Evolutionary conservation across 768 basidiomycete genomes (phyloP).

Genomic region (Chlorophyllum brunneum): DNA sequence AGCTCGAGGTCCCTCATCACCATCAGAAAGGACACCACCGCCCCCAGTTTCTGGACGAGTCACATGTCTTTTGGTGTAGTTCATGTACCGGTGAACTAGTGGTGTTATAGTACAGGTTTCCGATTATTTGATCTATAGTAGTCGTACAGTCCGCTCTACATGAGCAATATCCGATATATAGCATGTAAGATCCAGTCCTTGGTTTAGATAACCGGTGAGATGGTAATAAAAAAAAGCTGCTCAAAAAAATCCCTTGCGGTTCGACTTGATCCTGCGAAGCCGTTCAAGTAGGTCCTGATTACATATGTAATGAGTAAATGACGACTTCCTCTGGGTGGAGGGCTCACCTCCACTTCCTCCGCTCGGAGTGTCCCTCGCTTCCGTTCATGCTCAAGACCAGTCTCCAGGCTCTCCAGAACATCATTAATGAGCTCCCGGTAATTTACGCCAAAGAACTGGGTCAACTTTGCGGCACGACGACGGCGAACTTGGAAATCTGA

Average conservation of each 20-base stretch:
- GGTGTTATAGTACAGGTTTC: conserved; percentile 43
- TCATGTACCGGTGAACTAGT: conserved; percentile 81
- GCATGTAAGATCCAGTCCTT: conserved; percentile 8
- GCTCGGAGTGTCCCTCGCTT: conserved; percentile 58
- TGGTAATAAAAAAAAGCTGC: not conserved
- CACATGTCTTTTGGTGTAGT: conserved; percentile 88
- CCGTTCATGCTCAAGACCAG: conserved; percentile 65
- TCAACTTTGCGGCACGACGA: conserved; percentile 76
- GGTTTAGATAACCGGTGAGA: conserved; percentile 8
- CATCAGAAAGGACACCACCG: conserved; percentile 33
- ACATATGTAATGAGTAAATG: conserved; percentile 6
- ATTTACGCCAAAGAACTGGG: conserved; percentile 84
- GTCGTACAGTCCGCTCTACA: conserved; percentile 12
- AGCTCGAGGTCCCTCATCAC: conserved; percentile 16
- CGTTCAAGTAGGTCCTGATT: conserved; percentile 51
- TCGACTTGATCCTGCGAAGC: conserved; percentile 51
- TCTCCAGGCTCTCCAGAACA: conserved; percentile 79
- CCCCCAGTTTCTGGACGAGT: conserved; percentile 81
- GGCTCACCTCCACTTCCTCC: conserved; percentile 69
- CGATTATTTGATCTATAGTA: conserved; percentile 10
- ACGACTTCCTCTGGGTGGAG: not conserved
- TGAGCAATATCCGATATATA: conserved; percentile 8
- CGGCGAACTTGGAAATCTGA: conserved; percentile 68
- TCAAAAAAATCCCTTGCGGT: conserved; percentile 31
- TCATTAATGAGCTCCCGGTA: conserved; percentile 76